phyloP scores from a whole-genome alignment of 2,329 filamentous ascomycete genomes.

The Diaporthe sp. region DNA sequence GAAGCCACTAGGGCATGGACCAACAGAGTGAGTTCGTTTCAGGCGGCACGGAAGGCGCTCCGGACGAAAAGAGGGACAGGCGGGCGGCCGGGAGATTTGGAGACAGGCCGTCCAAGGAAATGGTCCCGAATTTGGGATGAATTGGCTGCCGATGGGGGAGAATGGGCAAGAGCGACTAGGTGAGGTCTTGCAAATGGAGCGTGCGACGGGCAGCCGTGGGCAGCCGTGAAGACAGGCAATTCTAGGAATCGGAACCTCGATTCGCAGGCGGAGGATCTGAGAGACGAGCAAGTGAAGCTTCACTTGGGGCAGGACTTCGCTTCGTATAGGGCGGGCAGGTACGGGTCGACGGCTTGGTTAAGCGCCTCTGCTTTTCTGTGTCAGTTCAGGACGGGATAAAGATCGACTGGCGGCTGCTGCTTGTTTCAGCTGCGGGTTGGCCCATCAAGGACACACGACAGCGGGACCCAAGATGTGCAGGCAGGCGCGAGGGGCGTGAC shows the following conservation, averaged over 20 bases:
- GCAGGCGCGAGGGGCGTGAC: slow-evolving; percentile 21
- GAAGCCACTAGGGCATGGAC: slow-evolving; percentile 43
- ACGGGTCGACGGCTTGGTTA: slow-evolving; percentile 14
- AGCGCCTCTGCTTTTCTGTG: slow-evolving; percentile 6
- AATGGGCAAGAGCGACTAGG: slow-evolving; percentile 20
- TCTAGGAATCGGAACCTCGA: not conserved
- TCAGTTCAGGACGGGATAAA: slow-evolving; percentile 30
- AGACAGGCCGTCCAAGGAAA: slow-evolving; percentile 12
- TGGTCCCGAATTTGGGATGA: slow-evolving; percentile 18
- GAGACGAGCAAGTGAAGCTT: not conserved
- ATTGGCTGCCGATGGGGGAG: slow-evolving; percentile 18
- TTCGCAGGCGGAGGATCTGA: not conserved
- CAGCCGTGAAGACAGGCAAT: not conserved
- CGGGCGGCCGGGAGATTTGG: slow-evolving; percentile 18
- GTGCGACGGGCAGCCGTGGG: not conserved
- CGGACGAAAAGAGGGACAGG: not conserved
- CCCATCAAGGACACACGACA: slow-evolving; percentile 8
- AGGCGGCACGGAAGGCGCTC: slow-evolving; percentile 43
- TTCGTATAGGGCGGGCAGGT: slow-evolving; percentile 9
- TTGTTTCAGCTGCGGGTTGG: slow-evolving; percentile 24
- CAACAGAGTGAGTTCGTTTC: slow-evolving; percentile 38
- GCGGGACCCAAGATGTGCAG: not conserved
- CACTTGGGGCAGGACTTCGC: slow-evolving; percentile 10
- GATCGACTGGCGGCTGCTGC: slow-evolving; percentile 27
- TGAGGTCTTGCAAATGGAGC: slow-evolving; percentile 4